A percentile compares a stretch with the other conserved stretches of the same genome.
These are phyloP conservation scores for Cryptococcus sp. DNA, from an alignment of 1,284 basidiomycete species.

Conservation along the genomic window DNA sequence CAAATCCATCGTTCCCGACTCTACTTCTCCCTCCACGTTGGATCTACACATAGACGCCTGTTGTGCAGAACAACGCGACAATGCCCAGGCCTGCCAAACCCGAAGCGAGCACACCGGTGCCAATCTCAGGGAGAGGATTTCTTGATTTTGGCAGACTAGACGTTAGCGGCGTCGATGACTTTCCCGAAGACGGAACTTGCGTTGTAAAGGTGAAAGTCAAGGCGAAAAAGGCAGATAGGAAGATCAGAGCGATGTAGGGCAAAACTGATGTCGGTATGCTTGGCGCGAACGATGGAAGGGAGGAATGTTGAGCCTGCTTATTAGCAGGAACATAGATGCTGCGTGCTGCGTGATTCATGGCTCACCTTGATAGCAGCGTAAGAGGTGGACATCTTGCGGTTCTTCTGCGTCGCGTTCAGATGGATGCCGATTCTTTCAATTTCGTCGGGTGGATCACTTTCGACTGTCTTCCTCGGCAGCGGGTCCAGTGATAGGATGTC, in stretches of 20 bases:
- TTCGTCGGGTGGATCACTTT: too few relatives aligned
- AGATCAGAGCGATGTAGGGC: constrained; percentile 66
- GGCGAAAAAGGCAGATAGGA: constrained; percentile 65
- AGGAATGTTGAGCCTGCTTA: constrained; percentile 53
- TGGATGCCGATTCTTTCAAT: too few relatives aligned
- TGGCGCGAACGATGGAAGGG: constrained; percentile 61
- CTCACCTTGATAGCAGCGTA: too few relatives aligned
- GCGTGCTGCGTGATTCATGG: too few relatives aligned
- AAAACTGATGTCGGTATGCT: constrained; percentile 60
- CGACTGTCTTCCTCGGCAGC: too few relatives aligned
- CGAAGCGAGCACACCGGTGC: constrained; percentile 66
- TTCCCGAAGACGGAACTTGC: too few relatives aligned
- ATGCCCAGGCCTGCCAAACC: constrained; percentile 74
- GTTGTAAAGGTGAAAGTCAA: constrained; percentile 85
- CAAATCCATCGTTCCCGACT: not conserved
- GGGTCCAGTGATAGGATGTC: too few relatives aligned
- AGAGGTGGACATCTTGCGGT: too few relatives aligned
- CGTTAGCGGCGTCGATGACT: not conserved
- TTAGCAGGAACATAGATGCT: too few relatives aligned
- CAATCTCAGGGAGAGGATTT: constrained; percentile 60
- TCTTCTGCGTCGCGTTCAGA: too few relatives aligned
- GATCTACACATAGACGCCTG: constrained; percentile 75
- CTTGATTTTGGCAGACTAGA: constrained; percentile 32
- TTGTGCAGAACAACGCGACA: constrained; percentile 77
- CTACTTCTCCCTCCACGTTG: not conserved